Conservation (phyloP, 495 filamentous ascomycete genomes). For the Penicillium ucsense region DNA sequence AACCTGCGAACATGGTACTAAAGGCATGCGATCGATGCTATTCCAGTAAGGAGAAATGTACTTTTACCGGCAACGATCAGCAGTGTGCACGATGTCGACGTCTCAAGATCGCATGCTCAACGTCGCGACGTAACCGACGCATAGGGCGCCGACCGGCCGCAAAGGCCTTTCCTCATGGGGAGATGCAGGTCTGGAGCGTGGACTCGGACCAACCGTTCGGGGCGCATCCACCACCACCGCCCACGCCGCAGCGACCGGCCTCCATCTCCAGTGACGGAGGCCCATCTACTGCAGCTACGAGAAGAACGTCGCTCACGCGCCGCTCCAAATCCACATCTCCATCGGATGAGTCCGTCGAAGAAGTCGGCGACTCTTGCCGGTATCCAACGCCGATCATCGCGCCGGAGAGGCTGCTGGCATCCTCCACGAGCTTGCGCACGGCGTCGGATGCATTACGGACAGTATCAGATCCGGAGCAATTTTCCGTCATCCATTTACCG, state of each 20-base stretch:
- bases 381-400: constrained; percentile 1
- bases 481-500: constrained; percentile 16
- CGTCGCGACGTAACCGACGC: constrained; percentile 14
- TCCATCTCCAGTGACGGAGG: constrained; percentile 1
- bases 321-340: constrained; percentile 4
- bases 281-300: background rate
- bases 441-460: constrained; percentile 16
- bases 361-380: constrained; percentile 1
- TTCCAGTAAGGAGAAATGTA: constrained; percentile 17
- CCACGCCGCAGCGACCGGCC: background rate
- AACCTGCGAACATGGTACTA: constrained; percentile 11
- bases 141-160: constrained; percentile 11
- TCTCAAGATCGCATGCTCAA: constrained; percentile 15
- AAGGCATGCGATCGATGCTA: constrained; percentile 20
- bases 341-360: background rate
- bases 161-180: constrained; percentile 10
- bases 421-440: constrained; percentile 9
- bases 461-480: constrained; percentile 15
- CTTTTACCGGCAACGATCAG: constrained; percentile 8
- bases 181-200: constrained; percentile 14
- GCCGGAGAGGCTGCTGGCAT: constrained; percentile 14
- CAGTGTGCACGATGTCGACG: constrained; percentile 18
- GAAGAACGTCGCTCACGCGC: background rate
- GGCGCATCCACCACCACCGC: background rate
- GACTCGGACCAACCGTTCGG: constrained; percentile 4